These are phyloP conservation scores for Theobroma cacao DNA, from an alignment of 345 rosid genomes.

Conservation along the genomic window DNA sequence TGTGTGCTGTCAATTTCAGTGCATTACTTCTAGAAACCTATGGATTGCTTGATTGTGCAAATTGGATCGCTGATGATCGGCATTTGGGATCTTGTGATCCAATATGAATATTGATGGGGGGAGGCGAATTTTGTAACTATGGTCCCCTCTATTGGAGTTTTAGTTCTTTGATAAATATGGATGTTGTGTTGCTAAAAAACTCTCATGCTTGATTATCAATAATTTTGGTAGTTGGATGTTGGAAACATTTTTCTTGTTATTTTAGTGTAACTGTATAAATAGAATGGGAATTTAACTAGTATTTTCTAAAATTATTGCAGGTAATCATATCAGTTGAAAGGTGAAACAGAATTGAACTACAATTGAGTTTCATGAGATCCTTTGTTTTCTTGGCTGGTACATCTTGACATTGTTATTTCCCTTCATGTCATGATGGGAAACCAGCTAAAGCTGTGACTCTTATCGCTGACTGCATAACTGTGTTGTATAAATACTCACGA, in stretches of 20 bases:
- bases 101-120: no score
- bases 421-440: background rate
- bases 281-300: background rate
- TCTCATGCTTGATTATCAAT: background rate
- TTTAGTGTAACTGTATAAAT: background rate
- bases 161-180: background rate
- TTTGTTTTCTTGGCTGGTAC: background rate
- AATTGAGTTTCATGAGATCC: background rate
- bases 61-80: no score
- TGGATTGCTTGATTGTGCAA: no score
- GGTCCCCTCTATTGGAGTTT: background rate
- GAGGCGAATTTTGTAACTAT: no score
- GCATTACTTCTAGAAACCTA: no score
- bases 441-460: background rate
- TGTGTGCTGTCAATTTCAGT: no score
- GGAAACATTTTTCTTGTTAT: background rate
- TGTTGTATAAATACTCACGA: background rate
- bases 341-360: background rate
- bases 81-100: no score
- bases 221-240: background rate
- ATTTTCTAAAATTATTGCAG: background rate
- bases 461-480: background rate
- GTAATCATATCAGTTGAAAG: background rate
- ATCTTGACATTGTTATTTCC: background rate
- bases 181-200: background rate